These are phyloP conservation scores for Bassia scoparia DNA, from an alignment of 148 eudicot species.

Conservation along the genomic window DNA sequence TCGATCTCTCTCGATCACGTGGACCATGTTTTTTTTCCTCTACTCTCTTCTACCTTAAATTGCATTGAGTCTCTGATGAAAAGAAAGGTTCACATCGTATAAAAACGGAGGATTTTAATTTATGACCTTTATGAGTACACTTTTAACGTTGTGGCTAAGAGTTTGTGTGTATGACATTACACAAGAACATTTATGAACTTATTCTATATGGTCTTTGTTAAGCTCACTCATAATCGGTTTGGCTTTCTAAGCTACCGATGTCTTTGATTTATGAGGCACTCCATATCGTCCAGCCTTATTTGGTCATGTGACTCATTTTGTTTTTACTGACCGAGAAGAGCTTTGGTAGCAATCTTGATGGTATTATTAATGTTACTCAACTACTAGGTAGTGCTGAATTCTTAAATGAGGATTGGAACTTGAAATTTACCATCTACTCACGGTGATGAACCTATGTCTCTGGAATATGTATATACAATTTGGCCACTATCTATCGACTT, in stretches of 20 bases:
- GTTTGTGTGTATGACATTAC: background rate
- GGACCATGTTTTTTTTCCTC: no score
- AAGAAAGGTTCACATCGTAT: no score
- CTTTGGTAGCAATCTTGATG: background rate
- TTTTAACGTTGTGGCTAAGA: background rate
- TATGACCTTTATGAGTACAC: background rate
- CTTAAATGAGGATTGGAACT: no score
- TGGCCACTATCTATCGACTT: background rate
- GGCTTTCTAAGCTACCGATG: background rate
- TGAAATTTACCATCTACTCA: background rate
- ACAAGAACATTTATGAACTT: background rate
- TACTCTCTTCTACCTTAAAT: no score
- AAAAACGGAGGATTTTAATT: no score
- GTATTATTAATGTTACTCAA: background rate
- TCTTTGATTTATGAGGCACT: background rate
- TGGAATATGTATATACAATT: background rate
- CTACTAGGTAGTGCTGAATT: conserved; percentile 8
- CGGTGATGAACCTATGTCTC: conserved; percentile 4
- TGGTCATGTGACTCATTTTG: background rate
- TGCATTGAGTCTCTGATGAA: no score
- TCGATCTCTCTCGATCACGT: no score
- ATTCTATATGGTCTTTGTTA: background rate
- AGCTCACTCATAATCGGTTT: background rate
- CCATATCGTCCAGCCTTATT: background rate
- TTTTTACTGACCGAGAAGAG: background rate